phyloP scores from a whole-genome alignment of 2,329 filamentous ascomycete species.

The Samsoniella hepiali region DNA sequence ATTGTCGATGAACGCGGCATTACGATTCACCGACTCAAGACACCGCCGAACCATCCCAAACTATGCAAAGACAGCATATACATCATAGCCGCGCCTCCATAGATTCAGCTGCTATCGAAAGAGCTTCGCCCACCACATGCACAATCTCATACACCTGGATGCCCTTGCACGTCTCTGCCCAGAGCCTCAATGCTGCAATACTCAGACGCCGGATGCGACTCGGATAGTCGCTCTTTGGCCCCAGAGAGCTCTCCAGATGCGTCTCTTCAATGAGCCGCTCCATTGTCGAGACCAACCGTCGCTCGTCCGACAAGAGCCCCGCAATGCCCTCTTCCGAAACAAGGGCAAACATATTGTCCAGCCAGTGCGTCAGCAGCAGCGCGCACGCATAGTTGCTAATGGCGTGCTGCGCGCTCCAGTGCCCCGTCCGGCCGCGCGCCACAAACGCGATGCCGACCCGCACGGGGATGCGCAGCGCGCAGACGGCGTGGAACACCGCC shows the following conservation, averaged over 20 bases:
- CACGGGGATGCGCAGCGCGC: constrained; percentile 52
- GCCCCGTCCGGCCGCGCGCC: constrained; percentile 49
- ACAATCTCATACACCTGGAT: constrained; percentile 29
- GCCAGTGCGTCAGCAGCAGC: constrained; percentile 43
- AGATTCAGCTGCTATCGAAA: constrained; percentile 20
- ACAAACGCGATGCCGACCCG: constrained; percentile 52
- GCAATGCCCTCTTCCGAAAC: constrained; percentile 17
- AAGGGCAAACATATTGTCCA: constrained; percentile 24
- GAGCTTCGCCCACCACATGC: constrained; percentile 23
- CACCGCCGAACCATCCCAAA: too few relatives aligned
- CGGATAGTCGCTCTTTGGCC: constrained; percentile 22
- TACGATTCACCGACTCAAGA: too few relatives aligned
- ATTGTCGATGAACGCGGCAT: too few relatives aligned
- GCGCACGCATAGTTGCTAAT: constrained; percentile 53
- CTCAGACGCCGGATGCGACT: constrained; percentile 23
- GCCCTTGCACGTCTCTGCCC: constrained; percentile 31
- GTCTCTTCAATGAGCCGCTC: constrained; percentile 27
- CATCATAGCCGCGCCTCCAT: background rate
- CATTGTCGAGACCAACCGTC: constrained; percentile 24
- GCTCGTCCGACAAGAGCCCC: constrained; percentile 23
- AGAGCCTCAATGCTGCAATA: constrained; percentile 27
- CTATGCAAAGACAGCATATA: too few relatives aligned
- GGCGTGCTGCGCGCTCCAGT: constrained; percentile 54
- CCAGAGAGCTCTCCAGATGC: constrained; percentile 21
- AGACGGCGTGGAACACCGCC: constrained; percentile 50